Evolutionary conservation across 768 basidiomycete genomes (phyloP).

Genomic region (Leucosporidium scottii): DNA sequence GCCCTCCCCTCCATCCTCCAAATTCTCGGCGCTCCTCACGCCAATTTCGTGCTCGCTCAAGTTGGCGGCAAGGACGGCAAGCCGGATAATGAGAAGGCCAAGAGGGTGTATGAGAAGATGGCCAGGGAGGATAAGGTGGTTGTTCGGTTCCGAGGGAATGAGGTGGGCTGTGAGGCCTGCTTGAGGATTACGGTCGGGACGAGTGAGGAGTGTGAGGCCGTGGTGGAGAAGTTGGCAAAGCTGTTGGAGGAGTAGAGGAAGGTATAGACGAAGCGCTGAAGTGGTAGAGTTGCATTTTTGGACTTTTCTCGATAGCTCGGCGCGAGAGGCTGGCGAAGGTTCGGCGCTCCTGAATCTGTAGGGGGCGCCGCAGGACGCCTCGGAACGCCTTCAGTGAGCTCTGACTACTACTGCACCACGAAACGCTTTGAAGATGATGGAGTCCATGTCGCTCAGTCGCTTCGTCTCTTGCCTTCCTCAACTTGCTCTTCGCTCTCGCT

Average conservation of each 20-base stretch:
- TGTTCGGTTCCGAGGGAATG: slow-evolving; percentile 78
- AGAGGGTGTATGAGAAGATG: slow-evolving; percentile 63
- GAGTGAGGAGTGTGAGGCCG: slow-evolving; percentile 62
- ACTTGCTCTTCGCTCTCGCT: no score
- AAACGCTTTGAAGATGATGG: no score
- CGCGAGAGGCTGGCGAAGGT: not conserved
- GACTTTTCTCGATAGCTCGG: not conserved
- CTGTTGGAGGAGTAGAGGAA: slow-evolving; percentile 8
- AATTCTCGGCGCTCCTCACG: slow-evolving; percentile 71
- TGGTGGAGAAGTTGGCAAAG: slow-evolving; percentile 53
- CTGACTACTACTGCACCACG: no score
- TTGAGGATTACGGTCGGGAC: slow-evolving; percentile 85
- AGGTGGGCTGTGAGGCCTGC: slow-evolving; percentile 78
- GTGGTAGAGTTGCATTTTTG: no score
- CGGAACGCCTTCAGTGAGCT: no score
- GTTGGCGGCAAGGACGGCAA: slow-evolving; percentile 48
- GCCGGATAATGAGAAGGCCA: slow-evolving; percentile 59
- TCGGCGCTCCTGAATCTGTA: no score
- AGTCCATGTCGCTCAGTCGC: no score
- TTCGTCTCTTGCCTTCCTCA: no score
- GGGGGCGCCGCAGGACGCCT: no score
- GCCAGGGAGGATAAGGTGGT: slow-evolving; percentile 69
- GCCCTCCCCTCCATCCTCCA: slow-evolving; percentile 45
- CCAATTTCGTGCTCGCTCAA: slow-evolving; percentile 83
- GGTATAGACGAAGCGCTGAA: no score